Conservation (phyloP, 345 rosid genomes). For the Brassica cretica region DNA sequence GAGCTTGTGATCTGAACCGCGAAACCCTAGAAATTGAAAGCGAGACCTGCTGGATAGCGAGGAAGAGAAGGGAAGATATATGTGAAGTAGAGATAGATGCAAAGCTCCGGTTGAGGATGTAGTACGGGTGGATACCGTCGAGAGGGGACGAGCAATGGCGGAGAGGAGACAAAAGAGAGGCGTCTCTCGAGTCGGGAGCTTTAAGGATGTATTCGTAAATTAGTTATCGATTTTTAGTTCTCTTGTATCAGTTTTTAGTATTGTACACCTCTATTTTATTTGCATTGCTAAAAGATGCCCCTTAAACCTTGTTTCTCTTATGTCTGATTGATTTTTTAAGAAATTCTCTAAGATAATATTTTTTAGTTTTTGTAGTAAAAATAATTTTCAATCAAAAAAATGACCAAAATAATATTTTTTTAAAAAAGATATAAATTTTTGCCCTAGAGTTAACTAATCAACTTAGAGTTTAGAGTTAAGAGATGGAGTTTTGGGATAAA, state of each 20-base stretch:
- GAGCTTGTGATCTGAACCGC: conserved; percentile 26
- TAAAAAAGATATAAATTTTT: no score
- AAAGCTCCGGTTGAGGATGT: conserved; percentile 19
- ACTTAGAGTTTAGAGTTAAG: no score
- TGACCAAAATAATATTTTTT: no score
- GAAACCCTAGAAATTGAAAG: conserved; percentile 38
- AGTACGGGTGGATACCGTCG: conserved; percentile 21
- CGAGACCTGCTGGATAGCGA: not conserved
- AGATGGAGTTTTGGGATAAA: no score
- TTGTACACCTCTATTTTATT: not conserved
- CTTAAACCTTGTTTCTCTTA: no score
- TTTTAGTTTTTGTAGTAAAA: no score
- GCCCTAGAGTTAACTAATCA: no score
- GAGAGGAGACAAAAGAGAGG: conserved; percentile 15
- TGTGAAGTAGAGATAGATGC: not conserved
- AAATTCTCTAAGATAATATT: no score
- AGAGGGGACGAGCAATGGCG: conserved; percentile 11
- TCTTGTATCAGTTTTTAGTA: not conserved
- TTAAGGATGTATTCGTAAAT: conserved; percentile 5
- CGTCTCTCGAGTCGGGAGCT: conserved; percentile 12
- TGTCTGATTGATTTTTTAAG: no score
- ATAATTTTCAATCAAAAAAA: no score
- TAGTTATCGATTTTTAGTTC: conserved; percentile 15
- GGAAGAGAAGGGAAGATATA: not conserved
- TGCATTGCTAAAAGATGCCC: no score